Evolutionary conservation across 73 alveolate species (phyloP).

Genomic region (Paramecium pentaurelia): DNA sequence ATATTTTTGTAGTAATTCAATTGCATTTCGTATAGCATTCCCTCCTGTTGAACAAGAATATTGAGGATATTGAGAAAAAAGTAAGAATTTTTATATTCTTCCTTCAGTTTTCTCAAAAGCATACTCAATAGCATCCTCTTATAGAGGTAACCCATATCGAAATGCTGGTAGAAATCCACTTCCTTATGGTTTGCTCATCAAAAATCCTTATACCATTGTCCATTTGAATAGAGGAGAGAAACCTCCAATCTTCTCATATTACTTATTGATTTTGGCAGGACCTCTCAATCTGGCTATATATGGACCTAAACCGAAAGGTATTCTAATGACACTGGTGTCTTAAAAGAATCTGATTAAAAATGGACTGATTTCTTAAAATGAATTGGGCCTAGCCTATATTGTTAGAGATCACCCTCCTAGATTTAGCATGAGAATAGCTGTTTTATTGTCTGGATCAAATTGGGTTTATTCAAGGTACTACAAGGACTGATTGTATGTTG

Average conservation of each 20-base stretch:
- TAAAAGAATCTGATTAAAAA: conserved; percentile 49
- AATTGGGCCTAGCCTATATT: conserved; percentile 36
- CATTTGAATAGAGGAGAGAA: conserved; percentile 71
- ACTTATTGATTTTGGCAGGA: conserved; percentile 58
- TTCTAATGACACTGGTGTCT: conserved; percentile 52
- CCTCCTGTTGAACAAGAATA: conserved; percentile 77
- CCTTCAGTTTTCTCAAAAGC: conserved; percentile 61
- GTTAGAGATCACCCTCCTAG: conserved; percentile 54
- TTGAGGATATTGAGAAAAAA: conserved; percentile 73
- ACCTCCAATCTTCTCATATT: conserved; percentile 67
- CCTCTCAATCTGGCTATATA: conserved; percentile 60
- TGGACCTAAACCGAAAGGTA: conserved; percentile 64
- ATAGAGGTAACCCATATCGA: conserved; percentile 67
- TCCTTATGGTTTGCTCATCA: conserved; percentile 49
- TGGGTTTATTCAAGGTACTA: background rate
- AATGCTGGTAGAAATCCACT: conserved; percentile 68
- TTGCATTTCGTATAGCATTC: conserved; percentile 56
- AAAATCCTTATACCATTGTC: conserved; percentile 72
- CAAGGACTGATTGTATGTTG: background rate
- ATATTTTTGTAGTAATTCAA: conserved; percentile 46
- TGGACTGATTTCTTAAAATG: conserved; percentile 37
- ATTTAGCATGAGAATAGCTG: conserved; percentile 58
- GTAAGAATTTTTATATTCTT: conserved; percentile 62
- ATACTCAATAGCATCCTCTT: conserved; percentile 60
- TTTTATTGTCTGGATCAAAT: background rate